Percentiles rank a stretch among this genome's conserved stretches.
Evolutionary conservation across 495 filamentous ascomycete species (phyloP).

Genomic region (Tuber aestivum): DNA sequence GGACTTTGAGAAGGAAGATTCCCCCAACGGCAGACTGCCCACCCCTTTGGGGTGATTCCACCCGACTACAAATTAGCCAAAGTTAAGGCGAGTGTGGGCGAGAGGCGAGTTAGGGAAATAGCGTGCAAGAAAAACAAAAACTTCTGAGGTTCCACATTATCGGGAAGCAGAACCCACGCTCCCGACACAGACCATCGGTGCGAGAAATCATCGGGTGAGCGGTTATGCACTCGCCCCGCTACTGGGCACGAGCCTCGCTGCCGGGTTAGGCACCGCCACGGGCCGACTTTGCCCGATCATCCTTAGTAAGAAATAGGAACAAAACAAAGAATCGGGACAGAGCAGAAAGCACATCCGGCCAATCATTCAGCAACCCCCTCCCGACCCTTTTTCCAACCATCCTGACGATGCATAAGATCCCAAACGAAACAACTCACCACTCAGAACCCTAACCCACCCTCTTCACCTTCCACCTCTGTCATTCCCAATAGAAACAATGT

Average conservation of each 20-base stretch:
- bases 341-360: background rate
- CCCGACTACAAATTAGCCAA: background rate
- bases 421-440: slow-evolving; percentile 3
- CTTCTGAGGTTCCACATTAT: no score
- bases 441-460: background rate
- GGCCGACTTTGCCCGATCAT: background rate
- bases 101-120: background rate
- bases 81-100: background rate
- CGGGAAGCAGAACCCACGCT: background rate
- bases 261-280: background rate
- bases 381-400: background rate
- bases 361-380: background rate
- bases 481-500: background rate
- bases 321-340: no score
- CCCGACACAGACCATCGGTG: background rate
- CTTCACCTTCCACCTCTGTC: background rate
- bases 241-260: background rate
- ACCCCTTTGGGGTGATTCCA: background rate
- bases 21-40: background rate
- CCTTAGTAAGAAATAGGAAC: background rate
- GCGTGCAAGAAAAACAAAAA: no score
- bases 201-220: background rate
- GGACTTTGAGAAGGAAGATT: background rate
- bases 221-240: background rate
- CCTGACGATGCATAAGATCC: background rate